Conservation (phyloP, 441 rosid genomes). For the Melastoma candidum region DNA sequence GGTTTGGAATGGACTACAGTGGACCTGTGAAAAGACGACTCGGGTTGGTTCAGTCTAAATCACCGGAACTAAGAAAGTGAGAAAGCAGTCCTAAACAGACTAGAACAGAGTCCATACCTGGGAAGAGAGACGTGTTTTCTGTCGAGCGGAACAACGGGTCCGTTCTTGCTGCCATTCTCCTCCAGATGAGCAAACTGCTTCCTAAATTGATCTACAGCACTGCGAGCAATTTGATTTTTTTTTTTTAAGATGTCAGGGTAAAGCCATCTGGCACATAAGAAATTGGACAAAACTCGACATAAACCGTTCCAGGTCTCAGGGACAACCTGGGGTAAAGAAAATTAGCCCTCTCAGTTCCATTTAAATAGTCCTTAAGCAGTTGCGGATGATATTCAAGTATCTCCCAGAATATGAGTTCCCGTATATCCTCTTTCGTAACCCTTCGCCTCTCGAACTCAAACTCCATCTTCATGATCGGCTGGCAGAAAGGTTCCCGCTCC, state of each 20-base stretch:
- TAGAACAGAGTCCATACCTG: constrained; percentile 28
- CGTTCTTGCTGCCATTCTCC: constrained; percentile 69
- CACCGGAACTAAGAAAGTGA: too few species aligned
- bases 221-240: constrained; percentile 26
- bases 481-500: constrained; percentile 92
- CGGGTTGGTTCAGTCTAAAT: too few species aligned
- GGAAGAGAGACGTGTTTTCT: constrained; percentile 92
- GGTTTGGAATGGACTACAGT: constrained; percentile 64
- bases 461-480: constrained; percentile 86
- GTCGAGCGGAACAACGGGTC: constrained; percentile 57
- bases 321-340: constrained; percentile 82
- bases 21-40: constrained; percentile 36
- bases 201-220: constrained; percentile 86
- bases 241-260: constrained; percentile 3
- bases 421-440: constrained; percentile 81
- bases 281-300: too few species aligned
- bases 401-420: constrained; percentile 86
- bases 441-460: constrained; percentile 94
- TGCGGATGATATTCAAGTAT: constrained; percentile 93
- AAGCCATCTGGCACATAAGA: neutral
- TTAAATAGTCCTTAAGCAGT: constrained; percentile 67
- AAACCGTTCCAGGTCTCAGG: neutral
- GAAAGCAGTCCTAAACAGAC: too few species aligned
- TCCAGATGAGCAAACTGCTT: constrained; percentile 88
- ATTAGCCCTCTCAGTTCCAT: constrained; percentile 75